Percentiles rank a stretch among this genome's conserved stretches.
These are phyloP conservation scores for Boeremia lycopersici DNA, from an alignment of 2,329 filamentous ascomycete species.

Conservation along the genomic window DNA sequence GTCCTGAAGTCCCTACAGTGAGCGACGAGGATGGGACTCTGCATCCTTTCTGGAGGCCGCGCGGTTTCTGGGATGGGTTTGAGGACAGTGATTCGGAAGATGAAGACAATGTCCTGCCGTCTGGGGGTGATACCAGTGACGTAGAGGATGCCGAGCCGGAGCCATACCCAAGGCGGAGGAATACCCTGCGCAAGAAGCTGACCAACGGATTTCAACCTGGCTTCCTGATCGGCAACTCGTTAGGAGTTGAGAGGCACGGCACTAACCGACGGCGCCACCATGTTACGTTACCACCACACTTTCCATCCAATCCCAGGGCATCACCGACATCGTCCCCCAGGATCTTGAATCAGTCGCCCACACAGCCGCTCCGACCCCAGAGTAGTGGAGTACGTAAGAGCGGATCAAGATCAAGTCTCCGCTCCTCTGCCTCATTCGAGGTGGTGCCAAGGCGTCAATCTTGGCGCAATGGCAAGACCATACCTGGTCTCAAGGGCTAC, in stretches of 20 bases:
- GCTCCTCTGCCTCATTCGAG: slow-evolving; percentile 23
- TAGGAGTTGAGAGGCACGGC: slow-evolving; percentile 58
- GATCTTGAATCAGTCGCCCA: slow-evolving; percentile 36
- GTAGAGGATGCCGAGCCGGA: slow-evolving; percentile 34
- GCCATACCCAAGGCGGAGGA: slow-evolving; percentile 24
- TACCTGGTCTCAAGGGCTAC: slow-evolving; percentile 52
- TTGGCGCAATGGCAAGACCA: slow-evolving; percentile 40
- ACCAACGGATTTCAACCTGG: slow-evolving; percentile 51
- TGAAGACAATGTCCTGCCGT: slow-evolving; percentile 47
- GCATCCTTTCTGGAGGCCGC: slow-evolving; percentile 68
- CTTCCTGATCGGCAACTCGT: slow-evolving; percentile 60
- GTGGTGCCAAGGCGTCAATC: slow-evolving; percentile 19
- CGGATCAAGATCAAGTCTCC: slow-evolving; percentile 24
- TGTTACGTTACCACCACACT: slow-evolving; percentile 31
- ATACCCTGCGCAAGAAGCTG: slow-evolving; percentile 35
- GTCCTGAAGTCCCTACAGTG: slow-evolving; percentile 36
- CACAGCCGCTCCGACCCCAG: slow-evolving; percentile 23
- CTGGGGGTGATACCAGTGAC: slow-evolving; percentile 55
- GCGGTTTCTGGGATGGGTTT: slow-evolving; percentile 67
- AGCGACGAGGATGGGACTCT: slow-evolving; percentile 54
- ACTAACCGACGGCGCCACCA: slow-evolving; percentile 40
- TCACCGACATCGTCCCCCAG: slow-evolving; percentile 27
- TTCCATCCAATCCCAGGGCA: slow-evolving; percentile 20
- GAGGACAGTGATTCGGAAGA: slow-evolving; percentile 48
- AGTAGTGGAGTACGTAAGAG: slow-evolving; percentile 34